These are phyloP conservation scores for Neurospora sp. DNA, from an alignment of 495 filamentous ascomycete genomes.

Conservation along the genomic window DNA sequence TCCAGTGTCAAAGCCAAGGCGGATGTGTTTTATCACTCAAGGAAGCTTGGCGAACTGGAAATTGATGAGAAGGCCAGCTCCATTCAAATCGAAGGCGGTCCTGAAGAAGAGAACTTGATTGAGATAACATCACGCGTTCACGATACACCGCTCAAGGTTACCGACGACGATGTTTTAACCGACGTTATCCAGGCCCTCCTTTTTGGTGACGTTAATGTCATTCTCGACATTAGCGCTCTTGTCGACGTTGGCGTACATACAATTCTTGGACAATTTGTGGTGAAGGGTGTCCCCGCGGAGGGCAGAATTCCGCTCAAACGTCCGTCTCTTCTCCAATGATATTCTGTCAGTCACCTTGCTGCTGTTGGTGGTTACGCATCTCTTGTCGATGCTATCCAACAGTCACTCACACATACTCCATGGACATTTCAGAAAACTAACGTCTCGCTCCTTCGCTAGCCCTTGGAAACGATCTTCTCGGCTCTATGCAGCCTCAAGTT, in stretches of 20 bases:
- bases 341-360: constrained; percentile 39
- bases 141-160: constrained; percentile 71
- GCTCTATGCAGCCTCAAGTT: constrained; percentile 48
- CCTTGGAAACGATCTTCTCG: constrained; percentile 28
- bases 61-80: constrained; percentile 65
- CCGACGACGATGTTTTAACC: constrained; percentile 61
- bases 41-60: constrained; percentile 67
- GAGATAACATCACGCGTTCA: constrained; percentile 63
- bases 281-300: constrained; percentile 75
- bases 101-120: constrained; percentile 45
- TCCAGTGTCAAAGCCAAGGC: constrained; percentile 61
- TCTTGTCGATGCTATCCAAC: neutral
- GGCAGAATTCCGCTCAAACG: constrained; percentile 82
- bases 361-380: constrained; percentile 2
- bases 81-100: constrained; percentile 46
- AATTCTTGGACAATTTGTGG: constrained; percentile 62
- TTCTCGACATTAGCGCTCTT: constrained; percentile 62
- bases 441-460: constrained; percentile 16
- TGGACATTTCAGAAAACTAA: constrained; percentile 6
- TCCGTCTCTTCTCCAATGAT: constrained; percentile 42
- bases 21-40: constrained; percentile 63
- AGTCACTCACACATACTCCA: neutral
- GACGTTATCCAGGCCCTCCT: constrained; percentile 65
- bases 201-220: constrained; percentile 54
- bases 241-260: constrained; percentile 77